These are phyloP conservation scores for Pseudopediastrum boryanum DNA, from an alignment of 139 green algal genomes.

Conservation along the genomic window DNA sequence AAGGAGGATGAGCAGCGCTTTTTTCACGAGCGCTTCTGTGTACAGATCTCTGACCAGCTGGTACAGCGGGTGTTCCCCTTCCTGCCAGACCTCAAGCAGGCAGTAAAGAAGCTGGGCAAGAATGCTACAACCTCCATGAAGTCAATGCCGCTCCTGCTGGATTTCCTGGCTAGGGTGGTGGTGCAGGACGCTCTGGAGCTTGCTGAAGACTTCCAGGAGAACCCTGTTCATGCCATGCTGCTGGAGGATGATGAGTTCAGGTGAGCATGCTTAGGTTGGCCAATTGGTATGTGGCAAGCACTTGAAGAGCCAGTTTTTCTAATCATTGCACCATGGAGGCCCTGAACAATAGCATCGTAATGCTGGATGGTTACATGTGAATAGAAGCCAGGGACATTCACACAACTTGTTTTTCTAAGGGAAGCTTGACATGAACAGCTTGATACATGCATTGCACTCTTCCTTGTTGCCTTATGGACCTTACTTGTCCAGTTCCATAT, in stretches of 20 bases:
- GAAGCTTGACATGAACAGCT: too few species aligned
- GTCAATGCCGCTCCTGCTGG: slow-evolving; percentile 1
- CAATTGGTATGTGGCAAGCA: too few species aligned
- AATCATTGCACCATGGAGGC: too few species aligned
- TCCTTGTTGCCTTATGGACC: too few species aligned
- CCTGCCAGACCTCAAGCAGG: not conserved
- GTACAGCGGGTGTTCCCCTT: slow-evolving; percentile 22
- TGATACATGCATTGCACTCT: too few species aligned
- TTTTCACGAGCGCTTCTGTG: slow-evolving; percentile 13
- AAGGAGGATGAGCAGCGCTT: slow-evolving; percentile 9
- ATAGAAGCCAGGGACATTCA: too few species aligned
- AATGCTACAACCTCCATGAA: not conserved
- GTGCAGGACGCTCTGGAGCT: slow-evolving; percentile 20
- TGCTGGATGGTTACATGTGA: too few species aligned
- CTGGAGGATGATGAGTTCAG: not conserved
- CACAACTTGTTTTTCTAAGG: too few species aligned
- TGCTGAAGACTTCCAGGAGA: not conserved
- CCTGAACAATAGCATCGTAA: too few species aligned
- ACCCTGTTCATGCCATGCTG: not conserved
- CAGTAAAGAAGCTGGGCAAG: not conserved
- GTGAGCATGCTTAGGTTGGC: too few species aligned
- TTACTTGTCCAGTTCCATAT: too few species aligned
- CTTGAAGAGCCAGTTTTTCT: too few species aligned
- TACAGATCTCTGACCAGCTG: not conserved
- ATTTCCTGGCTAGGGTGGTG: slow-evolving; percentile 14